These are phyloP conservation scores for Nakaseomyces bracarensis DNA, from an alignment of 1,139 yeast species.

Conservation along the genomic window DNA sequence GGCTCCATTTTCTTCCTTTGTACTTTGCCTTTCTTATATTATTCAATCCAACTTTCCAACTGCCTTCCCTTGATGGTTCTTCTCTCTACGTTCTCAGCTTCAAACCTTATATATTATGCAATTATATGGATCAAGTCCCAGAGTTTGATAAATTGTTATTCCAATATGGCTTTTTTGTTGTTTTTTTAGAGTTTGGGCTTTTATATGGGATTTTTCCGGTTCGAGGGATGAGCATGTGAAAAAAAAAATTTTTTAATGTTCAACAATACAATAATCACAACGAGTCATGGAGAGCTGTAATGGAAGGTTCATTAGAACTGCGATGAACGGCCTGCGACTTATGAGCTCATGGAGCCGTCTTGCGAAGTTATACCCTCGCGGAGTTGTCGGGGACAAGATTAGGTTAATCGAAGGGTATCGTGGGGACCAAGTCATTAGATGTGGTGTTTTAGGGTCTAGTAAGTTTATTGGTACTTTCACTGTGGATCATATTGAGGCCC, in stretches of 20 bases:
- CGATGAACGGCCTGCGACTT: not conserved
- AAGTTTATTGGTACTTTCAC: not conserved
- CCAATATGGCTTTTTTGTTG: too few relatives aligned
- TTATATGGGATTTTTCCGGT: not conserved
- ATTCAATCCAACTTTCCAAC: too few relatives aligned
- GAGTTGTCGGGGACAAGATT: not conserved
- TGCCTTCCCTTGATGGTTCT: too few relatives aligned
- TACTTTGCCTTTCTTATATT: not conserved
- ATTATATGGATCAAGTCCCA: not conserved
- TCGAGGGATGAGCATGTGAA: not conserved
- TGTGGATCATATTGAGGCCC: not conserved
- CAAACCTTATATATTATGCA: too few relatives aligned
- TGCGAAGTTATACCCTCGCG: not conserved
- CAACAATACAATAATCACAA: too few relatives aligned
- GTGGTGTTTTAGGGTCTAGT: not conserved
- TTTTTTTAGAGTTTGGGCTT: too few relatives aligned
- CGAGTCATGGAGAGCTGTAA: too few relatives aligned
- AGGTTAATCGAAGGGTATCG: not conserved
- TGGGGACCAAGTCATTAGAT: not conserved
- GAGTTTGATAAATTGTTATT: too few relatives aligned
- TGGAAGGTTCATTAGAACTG: not conserved
- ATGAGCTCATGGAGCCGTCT: slow-evolving; percentile 1
- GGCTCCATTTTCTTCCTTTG: not conserved
- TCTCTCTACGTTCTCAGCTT: too few relatives aligned
- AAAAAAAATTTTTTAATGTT: not conserved